phyloP scores from a whole-genome alignment of 345 rosid species.

The Syzygium aromaticum region DNA sequence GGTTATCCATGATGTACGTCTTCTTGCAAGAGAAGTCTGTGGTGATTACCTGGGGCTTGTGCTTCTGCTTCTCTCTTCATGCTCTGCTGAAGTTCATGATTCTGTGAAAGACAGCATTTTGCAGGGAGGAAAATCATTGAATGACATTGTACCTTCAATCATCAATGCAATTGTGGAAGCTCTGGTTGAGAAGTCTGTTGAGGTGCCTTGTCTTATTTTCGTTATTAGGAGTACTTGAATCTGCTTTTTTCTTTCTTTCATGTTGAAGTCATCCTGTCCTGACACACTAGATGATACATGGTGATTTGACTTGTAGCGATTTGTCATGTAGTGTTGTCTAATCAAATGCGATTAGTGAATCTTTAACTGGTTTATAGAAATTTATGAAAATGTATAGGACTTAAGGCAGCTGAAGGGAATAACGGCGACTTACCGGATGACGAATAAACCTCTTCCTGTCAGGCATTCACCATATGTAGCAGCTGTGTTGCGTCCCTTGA shows the following conservation, averaged over 20 bases:
- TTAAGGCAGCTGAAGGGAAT: conserved; percentile 84
- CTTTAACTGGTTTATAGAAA: background rate
- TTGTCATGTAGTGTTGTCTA: background rate
- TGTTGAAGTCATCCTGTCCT: background rate
- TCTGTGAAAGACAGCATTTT: conserved; percentile 72
- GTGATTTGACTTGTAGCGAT: background rate
- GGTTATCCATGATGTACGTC: conserved; percentile 78
- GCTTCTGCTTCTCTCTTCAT: conserved; percentile 53
- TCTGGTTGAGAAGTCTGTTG: conserved; percentile 78
- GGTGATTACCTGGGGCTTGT: conserved; percentile 59
- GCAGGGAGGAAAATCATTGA: conserved; percentile 54
- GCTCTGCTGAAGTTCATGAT: conserved; percentile 58
- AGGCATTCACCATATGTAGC: conserved; percentile 87
- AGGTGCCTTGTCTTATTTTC: conserved; percentile 29
- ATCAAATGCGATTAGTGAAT: background rate
- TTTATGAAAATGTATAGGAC: conserved; percentile 37
- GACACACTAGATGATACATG: background rate
- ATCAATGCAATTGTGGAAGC: conserved; percentile 49
- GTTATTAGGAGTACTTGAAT: background rate
- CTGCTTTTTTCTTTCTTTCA: background rate
- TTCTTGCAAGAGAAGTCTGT: conserved; percentile 51
- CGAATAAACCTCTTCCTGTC: conserved; percentile 86
- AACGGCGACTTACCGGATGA: conserved; percentile 86
- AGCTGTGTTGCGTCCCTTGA: conserved; percentile 67
- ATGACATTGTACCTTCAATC: conserved; percentile 44